Percentiles rank a stretch among this genome's conserved stretches.
These are phyloP conservation scores for Elaeagnus macrophylla DNA, from an alignment of 306 rosid species.

Conservation along the genomic window DNA sequence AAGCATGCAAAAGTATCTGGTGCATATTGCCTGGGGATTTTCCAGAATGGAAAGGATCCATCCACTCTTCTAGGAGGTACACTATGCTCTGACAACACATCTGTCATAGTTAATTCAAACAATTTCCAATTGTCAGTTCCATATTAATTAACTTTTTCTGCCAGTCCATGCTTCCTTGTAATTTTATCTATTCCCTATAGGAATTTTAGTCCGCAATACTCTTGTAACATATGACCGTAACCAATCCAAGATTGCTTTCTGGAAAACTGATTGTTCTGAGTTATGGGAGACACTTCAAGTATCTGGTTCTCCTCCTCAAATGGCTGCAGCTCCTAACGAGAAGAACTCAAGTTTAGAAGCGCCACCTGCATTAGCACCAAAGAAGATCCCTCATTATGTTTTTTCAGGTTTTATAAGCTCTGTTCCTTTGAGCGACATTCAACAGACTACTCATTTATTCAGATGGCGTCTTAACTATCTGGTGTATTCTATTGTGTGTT, in stretches of 20 bases:
- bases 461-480: too few relatives aligned
- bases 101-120: too few relatives aligned
- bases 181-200: slow-evolving; percentile 26
- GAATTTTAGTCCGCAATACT: slow-evolving; percentile 85
- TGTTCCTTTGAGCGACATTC: slow-evolving; percentile 8
- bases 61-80: slow-evolving; percentile 97
- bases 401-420: slow-evolving; percentile 42
- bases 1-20: slow-evolving; percentile 87
- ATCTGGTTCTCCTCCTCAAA: slow-evolving; percentile 41
- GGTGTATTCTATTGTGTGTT: too few relatives aligned
- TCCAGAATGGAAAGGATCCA: slow-evolving; percentile 75
- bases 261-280: slow-evolving; percentile 98
- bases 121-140: not conserved
- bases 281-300: slow-evolving; percentile 69
- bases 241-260: slow-evolving; percentile 74
- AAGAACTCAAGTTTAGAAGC: slow-evolving; percentile 24
- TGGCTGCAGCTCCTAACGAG: slow-evolving; percentile 36
- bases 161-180: slow-evolving; percentile 5
- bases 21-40: slow-evolving; percentile 90
- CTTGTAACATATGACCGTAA: slow-evolving; percentile 86
- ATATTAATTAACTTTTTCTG: not conserved
- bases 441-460: too few relatives aligned
- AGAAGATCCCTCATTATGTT: slow-evolving; percentile 31
- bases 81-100: slow-evolving; percentile 6
- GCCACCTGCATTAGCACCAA: slow-evolving; percentile 57